Evolutionary conservation across 495 filamentous ascomycete genomes (phyloP), one percentile per base, ranked within the genome.

Genomic region (Penicillium canescens): DNA sequence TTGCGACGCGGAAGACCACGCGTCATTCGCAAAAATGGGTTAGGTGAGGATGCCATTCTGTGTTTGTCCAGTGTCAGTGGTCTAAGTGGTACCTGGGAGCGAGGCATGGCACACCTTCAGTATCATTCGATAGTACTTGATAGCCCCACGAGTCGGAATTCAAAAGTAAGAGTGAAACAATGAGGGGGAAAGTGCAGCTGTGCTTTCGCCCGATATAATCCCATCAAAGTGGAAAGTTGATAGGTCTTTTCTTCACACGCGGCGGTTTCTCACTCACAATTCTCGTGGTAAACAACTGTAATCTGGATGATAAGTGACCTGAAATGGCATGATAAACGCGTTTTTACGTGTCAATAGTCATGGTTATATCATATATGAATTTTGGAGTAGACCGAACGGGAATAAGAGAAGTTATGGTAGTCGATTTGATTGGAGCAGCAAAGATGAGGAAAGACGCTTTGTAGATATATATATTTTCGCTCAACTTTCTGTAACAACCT

Each of bases 101-200:
- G 41, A 43, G 41, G 23, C 23, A 43, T 43, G 41, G 10, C 41
- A 43, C 41, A 43, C 41, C 41, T 43, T 43, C 23, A 43, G 41
- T 43, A 43, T 43, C 21, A 43, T 13, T 28, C 41, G 23, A 43
- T 23, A 43, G 12, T 43, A 43, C 18, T 28, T 31, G 41, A 31
- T 43, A 43, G 41, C 41, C 41, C 13, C 21, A 13, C 41, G 41
- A 13, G 41, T 43, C 13, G 41, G 23, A 9, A 43, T 12, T 43
- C 3, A 43, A 43, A 43, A 43, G 23, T 28, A 14, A 43, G 23
- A 43, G 13, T 43, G 6, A 43, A 43, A 43, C 23, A 28, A 43
- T n/a, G 21, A 43, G 4, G 21, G 41, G 24, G 41, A 31, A 43
- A 28, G 3, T 14, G 4, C 12, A 28, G 13, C 21, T 43, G 41